These are phyloP conservation scores for Halteria grandinella DNA, from an alignment of 73 alveolate species.

Conservation along the genomic window DNA sequence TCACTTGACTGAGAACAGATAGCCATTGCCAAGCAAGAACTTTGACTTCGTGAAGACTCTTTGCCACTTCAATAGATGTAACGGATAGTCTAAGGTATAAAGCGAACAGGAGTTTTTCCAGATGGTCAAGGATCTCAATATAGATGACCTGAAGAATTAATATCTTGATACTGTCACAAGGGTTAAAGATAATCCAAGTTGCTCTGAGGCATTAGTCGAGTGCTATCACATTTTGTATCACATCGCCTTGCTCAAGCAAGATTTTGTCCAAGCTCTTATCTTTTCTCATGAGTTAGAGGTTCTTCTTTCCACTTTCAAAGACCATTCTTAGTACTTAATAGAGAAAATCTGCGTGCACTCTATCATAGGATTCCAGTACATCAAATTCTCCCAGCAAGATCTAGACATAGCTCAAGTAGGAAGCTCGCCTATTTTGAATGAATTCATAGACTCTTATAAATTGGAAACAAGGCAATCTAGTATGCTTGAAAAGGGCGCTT, in stretches of 20 bases:
- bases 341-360: neutral
- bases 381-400: neutral
- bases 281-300: too few species aligned
- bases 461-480: too few species aligned
- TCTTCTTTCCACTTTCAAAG: too few species aligned
- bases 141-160: slow-evolving; percentile 21
- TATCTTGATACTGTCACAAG: neutral
- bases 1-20: too few species aligned
- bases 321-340: too few species aligned
- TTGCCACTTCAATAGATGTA: slow-evolving; percentile 37
- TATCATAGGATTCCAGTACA: neutral
- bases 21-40: slow-evolving; percentile 23
- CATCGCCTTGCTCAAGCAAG: neutral
- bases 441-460: too few species aligned
- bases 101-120: slow-evolving; percentile 18
- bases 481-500: too few species aligned
- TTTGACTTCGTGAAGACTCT: slow-evolving; percentile 21
- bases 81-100: neutral
- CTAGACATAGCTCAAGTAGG: too few species aligned
- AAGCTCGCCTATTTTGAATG: too few species aligned
- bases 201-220: too few species aligned
- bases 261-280: neutral
- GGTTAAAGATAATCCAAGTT: too few species aligned
- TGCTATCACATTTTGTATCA: slow-evolving; percentile 10
- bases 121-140: neutral